phyloP scores from a whole-genome alignment of 1,139 yeast species.

The Magnusiomyces suaveolens region DNA sequence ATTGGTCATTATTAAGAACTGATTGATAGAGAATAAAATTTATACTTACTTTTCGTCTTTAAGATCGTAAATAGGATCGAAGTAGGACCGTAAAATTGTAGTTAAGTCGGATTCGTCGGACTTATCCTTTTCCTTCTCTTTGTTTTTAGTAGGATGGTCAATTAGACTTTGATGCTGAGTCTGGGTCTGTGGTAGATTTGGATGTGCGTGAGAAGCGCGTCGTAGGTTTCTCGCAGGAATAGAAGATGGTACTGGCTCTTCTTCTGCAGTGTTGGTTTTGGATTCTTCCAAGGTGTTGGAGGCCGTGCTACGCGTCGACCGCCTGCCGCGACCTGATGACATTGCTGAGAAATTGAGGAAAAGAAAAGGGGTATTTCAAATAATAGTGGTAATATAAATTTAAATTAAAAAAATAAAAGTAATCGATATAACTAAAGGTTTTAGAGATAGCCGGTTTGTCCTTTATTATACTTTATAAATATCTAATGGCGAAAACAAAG shows the following conservation, averaged over 20 bases:
- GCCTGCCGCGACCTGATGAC: constrained; percentile 3
- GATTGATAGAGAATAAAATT: too few relatives aligned
- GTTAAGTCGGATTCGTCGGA: constrained; percentile 7
- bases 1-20: not conserved
- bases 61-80: constrained; percentile 30
- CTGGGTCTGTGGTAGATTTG: not conserved
- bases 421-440: too few relatives aligned
- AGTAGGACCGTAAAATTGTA: constrained; percentile 19
- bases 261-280: not conserved
- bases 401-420: too few relatives aligned
- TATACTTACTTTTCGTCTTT: constrained; percentile 20
- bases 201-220: not conserved
- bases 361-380: not conserved
- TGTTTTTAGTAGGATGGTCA: not conserved
- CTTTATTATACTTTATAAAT: too few relatives aligned
- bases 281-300: not conserved
- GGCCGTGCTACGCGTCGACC: constrained; percentile 4
- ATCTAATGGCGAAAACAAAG: too few relatives aligned
- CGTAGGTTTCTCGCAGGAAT: not conserved
- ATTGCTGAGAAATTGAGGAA: not conserved
- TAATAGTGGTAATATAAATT: too few relatives aligned
- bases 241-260: not conserved
- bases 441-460: too few relatives aligned
- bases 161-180: not conserved
- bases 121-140: not conserved